phyloP scores from a whole-genome alignment of 345 rosid genomes.

The Corchorus olitorius region DNA sequence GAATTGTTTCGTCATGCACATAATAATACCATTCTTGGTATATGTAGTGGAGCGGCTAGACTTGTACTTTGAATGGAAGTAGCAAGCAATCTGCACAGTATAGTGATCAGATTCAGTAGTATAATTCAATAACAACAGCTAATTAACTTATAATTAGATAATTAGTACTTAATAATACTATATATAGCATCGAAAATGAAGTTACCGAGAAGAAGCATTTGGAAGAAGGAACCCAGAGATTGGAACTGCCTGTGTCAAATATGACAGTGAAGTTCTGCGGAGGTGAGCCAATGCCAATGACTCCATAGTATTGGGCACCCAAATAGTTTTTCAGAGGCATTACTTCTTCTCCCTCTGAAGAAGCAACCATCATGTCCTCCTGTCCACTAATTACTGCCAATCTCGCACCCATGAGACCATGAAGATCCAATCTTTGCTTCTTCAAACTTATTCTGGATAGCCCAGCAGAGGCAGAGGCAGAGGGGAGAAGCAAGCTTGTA shows the following conservation, averaged over 20 bases:
- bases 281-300: constrained; percentile 71
- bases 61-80: constrained; percentile 71
- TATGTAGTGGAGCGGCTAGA: constrained; percentile 65
- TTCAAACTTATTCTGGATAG: constrained; percentile 58
- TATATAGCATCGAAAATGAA: neutral
- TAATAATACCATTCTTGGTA: constrained; percentile 44
- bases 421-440: constrained; percentile 57
- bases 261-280: constrained; percentile 74
- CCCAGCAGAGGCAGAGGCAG: constrained; percentile 38
- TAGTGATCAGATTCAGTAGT: too few relatives aligned
- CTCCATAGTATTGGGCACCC: constrained; percentile 80
- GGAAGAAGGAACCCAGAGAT: constrained; percentile 87
- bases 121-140: neutral
- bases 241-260: constrained; percentile 86
- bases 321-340: constrained; percentile 71
- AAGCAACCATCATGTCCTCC: constrained; percentile 12
- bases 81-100: constrained; percentile 67
- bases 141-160: too few relatives aligned
- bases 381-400: constrained; percentile 23
- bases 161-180: neutral
- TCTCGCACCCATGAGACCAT: constrained; percentile 44
- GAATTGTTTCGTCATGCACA: too few relatives aligned
- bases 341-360: constrained; percentile 34
- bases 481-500: constrained; percentile 48
- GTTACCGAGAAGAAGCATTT: constrained; percentile 75